Evolutionary conservation across 345 rosid species (phyloP).

Genomic region (Aquilaria sinensis): DNA sequence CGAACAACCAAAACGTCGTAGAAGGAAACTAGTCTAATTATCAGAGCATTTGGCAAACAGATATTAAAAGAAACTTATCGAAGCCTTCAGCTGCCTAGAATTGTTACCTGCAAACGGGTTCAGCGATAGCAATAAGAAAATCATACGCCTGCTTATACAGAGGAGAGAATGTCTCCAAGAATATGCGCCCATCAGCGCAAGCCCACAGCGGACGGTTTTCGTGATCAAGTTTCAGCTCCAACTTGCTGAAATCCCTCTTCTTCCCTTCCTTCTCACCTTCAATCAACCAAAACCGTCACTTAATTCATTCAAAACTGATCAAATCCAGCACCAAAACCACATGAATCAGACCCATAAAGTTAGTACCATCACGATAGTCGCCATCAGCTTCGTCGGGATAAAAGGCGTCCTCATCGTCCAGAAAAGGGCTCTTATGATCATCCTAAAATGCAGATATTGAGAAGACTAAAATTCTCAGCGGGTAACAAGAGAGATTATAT

Average conservation of each 20-base stretch:
- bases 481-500: background rate
- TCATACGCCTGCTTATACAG: conserved; percentile 95
- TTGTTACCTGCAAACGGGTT: conserved; percentile 93
- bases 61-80: background rate
- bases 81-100: background rate
- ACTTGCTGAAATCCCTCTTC: conserved; percentile 62
- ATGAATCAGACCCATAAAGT: background rate
- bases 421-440: conserved; percentile 37
- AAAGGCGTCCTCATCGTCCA: conserved; percentile 43
- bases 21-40: background rate
- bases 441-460: conserved; percentile 30
- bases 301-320: background rate
- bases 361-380: conserved; percentile 62
- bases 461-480: background rate
- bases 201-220: conserved; percentile 91
- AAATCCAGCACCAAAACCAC: conserved; percentile 1
- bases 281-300: conserved; percentile 11
- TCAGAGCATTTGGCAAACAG: background rate
- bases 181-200: conserved; percentile 87
- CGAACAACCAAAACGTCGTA: conserved; percentile 5
- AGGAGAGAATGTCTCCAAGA: conserved; percentile 78
- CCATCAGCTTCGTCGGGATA: conserved; percentile 57
- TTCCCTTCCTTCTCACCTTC: conserved; percentile 55
- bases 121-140: conserved; percentile 94
- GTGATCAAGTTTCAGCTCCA: conserved; percentile 82